Evolutionary conservation across 2,329 filamentous ascomycete species (phyloP).

Genomic region (Aspergillus chevalieri): DNA sequence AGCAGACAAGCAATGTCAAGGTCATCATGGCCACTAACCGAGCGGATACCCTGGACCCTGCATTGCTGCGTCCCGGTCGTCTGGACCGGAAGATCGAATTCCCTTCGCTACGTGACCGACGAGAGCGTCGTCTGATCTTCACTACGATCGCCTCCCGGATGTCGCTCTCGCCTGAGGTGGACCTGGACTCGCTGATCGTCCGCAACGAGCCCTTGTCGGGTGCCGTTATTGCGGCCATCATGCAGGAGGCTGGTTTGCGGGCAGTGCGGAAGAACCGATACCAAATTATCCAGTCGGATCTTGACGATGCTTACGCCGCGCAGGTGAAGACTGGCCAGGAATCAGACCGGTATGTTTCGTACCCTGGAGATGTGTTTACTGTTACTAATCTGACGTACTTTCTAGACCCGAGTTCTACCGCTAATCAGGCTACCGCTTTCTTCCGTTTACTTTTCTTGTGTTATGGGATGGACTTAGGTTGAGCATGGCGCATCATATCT

Average conservation of each 20-base stretch:
- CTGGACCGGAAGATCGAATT: conserved; percentile 99
- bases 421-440: conserved; percentile 16
- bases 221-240: conserved; percentile 94
- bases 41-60: conserved; percentile 92
- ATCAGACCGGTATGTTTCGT: conserved; percentile 50
- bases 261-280: conserved; percentile 97
- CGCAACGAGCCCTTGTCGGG: conserved; percentile 93
- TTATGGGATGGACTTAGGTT: conserved; percentile 9
- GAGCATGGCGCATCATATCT: conserved; percentile 25
- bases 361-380: neutral
- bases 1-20: conserved; percentile 98
- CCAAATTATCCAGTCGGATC: conserved; percentile 95
- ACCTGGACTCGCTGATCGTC: conserved; percentile 91
- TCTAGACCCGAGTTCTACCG: conserved; percentile 87
- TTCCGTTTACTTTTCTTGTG: neutral
- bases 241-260: conserved; percentile 94
- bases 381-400: neutral
- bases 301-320: conserved; percentile 94
- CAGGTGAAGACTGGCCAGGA: conserved; percentile 83
- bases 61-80: conserved; percentile 86
- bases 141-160: conserved; percentile 95
- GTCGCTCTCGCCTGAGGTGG: conserved; percentile 93
- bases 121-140: conserved; percentile 95
- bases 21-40: conserved; percentile 99
- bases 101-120: conserved; percentile 84